Percentiles rank a stretch among this genome's conserved stretches.
Evolutionary conservation across 495 filamentous ascomycete species (phyloP).

Genomic region (Amphirosellinia nigrospora): DNA sequence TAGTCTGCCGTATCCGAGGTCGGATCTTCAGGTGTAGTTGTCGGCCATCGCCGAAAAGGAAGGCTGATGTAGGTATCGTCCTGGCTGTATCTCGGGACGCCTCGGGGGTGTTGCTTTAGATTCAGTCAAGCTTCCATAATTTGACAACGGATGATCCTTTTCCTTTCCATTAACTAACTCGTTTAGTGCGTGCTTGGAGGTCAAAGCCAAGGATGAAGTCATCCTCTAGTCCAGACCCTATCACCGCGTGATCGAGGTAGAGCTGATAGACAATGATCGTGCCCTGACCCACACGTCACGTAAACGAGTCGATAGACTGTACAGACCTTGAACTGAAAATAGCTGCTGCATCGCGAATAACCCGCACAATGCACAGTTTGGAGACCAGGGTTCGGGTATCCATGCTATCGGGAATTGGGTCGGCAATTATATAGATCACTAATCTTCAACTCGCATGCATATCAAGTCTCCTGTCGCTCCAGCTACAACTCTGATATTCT

Average conservation of each 20-base stretch:
- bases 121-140: slow-evolving; percentile 3
- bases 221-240: not conserved
- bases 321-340: not conserved
- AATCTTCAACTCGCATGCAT: slow-evolving; percentile 13
- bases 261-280: not conserved
- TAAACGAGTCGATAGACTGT: slow-evolving; percentile 5
- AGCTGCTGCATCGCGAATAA: not conserved
- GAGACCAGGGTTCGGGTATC: slow-evolving; percentile 5
- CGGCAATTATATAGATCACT: slow-evolving; percentile 18
- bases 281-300: slow-evolving; percentile 2
- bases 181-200: not conserved
- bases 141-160: slow-evolving; percentile 5
- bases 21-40: not conserved
- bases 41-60: slow-evolving; percentile 19
- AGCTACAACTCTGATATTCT: not conserved
- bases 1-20: not conserved
- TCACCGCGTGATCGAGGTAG: slow-evolving; percentile 8
- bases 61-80: slow-evolving; percentile 11
- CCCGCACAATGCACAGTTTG: not conserved
- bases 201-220: slow-evolving; percentile 9
- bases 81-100: slow-evolving; percentile 7
- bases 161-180: not conserved
- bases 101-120: not conserved
- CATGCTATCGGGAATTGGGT: slow-evolving; percentile 13
- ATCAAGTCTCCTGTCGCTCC: slow-evolving; percentile 14